Evolutionary conservation across 306 rosid species (phyloP).

Genomic region (Cucumis melo): DNA sequence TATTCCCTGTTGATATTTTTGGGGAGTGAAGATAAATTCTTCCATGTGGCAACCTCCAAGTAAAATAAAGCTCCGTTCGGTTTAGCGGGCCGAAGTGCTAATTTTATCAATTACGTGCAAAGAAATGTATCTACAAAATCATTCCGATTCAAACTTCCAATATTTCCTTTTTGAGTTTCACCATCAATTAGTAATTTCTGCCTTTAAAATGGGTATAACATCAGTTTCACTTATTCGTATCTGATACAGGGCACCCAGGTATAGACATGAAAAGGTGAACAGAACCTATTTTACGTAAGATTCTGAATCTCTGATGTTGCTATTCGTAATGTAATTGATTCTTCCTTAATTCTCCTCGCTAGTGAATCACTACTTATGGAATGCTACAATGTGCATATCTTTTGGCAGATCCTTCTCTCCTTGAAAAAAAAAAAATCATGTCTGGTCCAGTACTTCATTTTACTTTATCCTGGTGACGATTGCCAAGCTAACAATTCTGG

Average conservation of each 20-base stretch:
- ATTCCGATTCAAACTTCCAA: background rate
- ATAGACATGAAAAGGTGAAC: constrained; percentile 21
- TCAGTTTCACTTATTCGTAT: background rate
- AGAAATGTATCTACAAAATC: background rate
- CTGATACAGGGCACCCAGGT: constrained; percentile 34
- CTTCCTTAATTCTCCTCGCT: constrained; percentile 64
- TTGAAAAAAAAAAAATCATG: constrained; percentile 33
- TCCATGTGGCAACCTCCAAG: background rate
- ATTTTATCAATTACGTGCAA: background rate
- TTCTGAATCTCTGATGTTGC: constrained; percentile 57
- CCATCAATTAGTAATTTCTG: background rate
- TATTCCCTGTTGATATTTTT: background rate
- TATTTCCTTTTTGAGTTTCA: background rate
- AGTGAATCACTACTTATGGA: constrained; percentile 68
- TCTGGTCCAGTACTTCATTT: constrained; percentile 72
- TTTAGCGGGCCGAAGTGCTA: background rate
- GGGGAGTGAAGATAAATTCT: background rate
- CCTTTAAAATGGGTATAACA: background rate
- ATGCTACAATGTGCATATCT: constrained; percentile 72
- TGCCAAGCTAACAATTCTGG: background rate
- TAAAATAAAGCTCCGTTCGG: background rate
- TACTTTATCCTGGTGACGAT: constrained; percentile 52
- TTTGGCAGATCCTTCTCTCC: constrained; percentile 59
- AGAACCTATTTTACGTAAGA: constrained; percentile 55
- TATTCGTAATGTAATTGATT: constrained; percentile 64